A percentile compares a stretch with the other conserved stretches of the same genome.
phyloP scores from a whole-genome alignment of 2,329 filamentous ascomycete genomes.

The Penicillium sp. region DNA sequence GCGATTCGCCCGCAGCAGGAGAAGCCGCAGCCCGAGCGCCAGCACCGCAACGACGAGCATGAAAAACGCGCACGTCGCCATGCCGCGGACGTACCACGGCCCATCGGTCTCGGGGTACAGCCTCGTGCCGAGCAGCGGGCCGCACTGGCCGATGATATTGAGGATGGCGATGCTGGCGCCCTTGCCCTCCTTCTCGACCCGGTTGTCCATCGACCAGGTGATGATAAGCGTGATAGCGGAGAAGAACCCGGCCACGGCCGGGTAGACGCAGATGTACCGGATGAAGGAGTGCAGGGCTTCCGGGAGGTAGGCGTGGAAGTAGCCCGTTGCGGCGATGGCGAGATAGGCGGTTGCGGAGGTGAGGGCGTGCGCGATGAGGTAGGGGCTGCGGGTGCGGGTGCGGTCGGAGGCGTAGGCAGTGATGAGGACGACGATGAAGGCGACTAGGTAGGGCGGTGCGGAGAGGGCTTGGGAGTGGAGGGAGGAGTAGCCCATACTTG shows the following conservation, averaged over 20 bases:
- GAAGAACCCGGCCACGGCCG: constrained; percentile 78
- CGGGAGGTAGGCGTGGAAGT: constrained; percentile 42
- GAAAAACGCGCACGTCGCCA: constrained; percentile 60
- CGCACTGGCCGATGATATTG: constrained; percentile 77
- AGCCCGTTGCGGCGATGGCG: constrained; percentile 54
- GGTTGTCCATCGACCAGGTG: constrained; percentile 87
- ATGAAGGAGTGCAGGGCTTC: constrained; percentile 37
- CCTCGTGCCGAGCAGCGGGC: constrained; percentile 66
- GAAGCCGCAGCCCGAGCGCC: constrained; percentile 54
- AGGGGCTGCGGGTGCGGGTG: constrained; percentile 58
- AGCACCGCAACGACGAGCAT: constrained; percentile 61
- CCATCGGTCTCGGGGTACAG: constrained; percentile 60
- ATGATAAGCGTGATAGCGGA: constrained; percentile 79
- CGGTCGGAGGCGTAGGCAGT: constrained; percentile 73
- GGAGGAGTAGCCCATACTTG: constrained; percentile 67
- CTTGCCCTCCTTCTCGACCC: constrained; percentile 64
- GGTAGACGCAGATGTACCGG: constrained; percentile 73
- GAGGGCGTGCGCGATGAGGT: constrained; percentile 67
- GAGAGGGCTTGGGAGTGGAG: constrained; percentile 71
- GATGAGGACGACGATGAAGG: constrained; percentile 68
- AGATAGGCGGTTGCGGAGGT: constrained; percentile 66
- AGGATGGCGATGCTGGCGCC: constrained; percentile 76
- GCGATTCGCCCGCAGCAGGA: constrained; percentile 53
- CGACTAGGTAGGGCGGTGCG: constrained; percentile 74
- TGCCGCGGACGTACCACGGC: constrained; percentile 62